Conservation (phyloP, 2,329 filamentous ascomycete species). For the Sarocladium brachiariae region DNA sequence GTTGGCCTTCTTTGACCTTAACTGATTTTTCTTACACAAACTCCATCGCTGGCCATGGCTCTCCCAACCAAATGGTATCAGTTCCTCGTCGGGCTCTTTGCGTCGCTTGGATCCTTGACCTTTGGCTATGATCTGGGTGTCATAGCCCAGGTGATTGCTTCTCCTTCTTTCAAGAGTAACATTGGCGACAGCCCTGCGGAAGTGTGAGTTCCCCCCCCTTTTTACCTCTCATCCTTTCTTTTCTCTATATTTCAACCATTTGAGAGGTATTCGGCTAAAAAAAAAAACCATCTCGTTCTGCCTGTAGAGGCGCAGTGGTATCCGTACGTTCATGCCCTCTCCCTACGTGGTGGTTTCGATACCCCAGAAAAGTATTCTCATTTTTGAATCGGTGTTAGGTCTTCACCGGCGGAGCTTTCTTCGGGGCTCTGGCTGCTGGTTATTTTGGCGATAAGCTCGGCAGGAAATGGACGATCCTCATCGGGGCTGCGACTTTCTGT, state of each 20-base stretch:
- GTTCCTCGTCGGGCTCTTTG: slow-evolving; percentile 47
- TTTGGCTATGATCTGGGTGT: slow-evolving; percentile 45
- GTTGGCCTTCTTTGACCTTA: too few species aligned
- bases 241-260: too few species aligned
- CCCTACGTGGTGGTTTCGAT: neutral
- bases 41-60: too few species aligned
- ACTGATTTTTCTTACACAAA: too few species aligned
- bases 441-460: slow-evolving; percentile 57
- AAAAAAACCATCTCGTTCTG: too few species aligned
- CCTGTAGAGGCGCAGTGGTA: too few species aligned
- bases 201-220: slow-evolving; percentile 20
- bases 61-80: slow-evolving; percentile 39
- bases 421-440: slow-evolving; percentile 60
- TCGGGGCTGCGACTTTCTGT: slow-evolving; percentile 65
- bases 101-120: slow-evolving; percentile 47
- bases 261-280: too few species aligned
- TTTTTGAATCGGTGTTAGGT: too few species aligned
- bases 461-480: slow-evolving; percentile 62
- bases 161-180: slow-evolving; percentile 5
- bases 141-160: slow-evolving; percentile 16
- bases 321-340: neutral
- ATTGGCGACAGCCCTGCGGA: slow-evolving; percentile 24
- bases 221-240: too few species aligned
- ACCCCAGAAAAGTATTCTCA: neutral
- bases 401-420: slow-evolving; percentile 72